phyloP scores from a whole-genome alignment of 116 monocot species.

The Thalassia testudinum region DNA sequence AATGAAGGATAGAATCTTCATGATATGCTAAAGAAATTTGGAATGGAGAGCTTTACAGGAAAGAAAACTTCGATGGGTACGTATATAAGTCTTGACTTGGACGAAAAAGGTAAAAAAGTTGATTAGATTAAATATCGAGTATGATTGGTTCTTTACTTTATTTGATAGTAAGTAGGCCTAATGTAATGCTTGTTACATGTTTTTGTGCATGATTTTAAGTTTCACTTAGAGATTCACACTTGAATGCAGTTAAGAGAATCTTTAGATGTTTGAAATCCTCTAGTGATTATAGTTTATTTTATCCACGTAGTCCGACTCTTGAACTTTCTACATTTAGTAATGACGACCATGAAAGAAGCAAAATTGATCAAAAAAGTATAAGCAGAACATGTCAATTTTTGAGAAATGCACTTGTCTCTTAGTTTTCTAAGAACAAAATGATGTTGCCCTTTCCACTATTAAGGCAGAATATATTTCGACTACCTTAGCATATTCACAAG shows the following conservation, averaged over 20 bases:
- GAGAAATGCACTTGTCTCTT: too few relatives aligned
- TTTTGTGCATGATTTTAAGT: background rate
- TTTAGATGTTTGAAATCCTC: background rate
- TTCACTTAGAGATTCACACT: background rate
- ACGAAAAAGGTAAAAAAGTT: background rate
- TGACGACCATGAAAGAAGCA: too few relatives aligned
- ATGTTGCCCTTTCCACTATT: too few relatives aligned
- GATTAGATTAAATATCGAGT: background rate
- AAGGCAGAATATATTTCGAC: too few relatives aligned
- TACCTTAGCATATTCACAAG: too few relatives aligned
- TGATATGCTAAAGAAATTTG: too few relatives aligned
- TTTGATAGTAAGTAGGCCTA: background rate
- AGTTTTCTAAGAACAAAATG: too few relatives aligned
- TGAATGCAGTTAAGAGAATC: background rate
- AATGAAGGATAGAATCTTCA: background rate
- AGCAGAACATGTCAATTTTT: too few relatives aligned
- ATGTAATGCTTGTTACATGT: background rate
- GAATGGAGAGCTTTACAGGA: background rate
- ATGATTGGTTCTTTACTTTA: background rate
- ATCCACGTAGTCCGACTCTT: too few relatives aligned
- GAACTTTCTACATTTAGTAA: too few relatives aligned
- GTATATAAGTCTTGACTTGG: background rate
- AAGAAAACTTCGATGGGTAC: background rate
- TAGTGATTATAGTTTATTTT: background rate
- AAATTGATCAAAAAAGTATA: too few relatives aligned